These are phyloP conservation scores for Puccinia triticina DNA, from an alignment of 1,284 basidiomycete species.

Conservation along the genomic window DNA sequence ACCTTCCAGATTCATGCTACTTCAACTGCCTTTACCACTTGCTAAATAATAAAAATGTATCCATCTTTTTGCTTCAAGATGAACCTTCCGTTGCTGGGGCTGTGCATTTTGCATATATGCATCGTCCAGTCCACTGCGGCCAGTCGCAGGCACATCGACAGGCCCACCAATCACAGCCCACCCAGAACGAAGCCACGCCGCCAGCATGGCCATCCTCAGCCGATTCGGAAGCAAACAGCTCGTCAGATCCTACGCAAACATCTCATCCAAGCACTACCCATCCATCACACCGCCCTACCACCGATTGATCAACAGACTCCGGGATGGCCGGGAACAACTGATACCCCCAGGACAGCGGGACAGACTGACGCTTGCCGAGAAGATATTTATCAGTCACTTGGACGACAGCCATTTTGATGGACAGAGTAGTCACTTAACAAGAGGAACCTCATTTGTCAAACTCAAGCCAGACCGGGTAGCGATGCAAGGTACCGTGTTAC, in stretches of 20 bases:
- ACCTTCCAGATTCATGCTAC: too few relatives aligned
- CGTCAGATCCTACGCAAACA: conserved; percentile 26
- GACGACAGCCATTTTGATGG: conserved; percentile 57
- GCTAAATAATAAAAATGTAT: too few relatives aligned
- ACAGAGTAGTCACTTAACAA: conserved; percentile 67
- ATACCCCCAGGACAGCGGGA: conserved; percentile 67
- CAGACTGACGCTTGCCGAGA: conserved; percentile 86
- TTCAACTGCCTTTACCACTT: too few relatives aligned
- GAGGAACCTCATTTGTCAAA: conserved; percentile 85
- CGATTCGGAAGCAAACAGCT: conserved; percentile 1
- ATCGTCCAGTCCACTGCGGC: background rate
- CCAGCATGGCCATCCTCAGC: conserved; percentile 13
- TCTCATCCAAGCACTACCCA: conserved; percentile 35
- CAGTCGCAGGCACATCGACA: background rate
- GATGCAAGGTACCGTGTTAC: conserved; percentile 86
- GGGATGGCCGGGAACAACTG: conserved; percentile 69
- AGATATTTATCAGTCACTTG: conserved; percentile 95
- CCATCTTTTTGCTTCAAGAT: too few relatives aligned
- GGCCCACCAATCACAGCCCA: background rate
- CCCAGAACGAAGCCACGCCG: background rate
- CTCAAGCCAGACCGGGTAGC: conserved; percentile 90
- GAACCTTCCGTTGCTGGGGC: too few relatives aligned
- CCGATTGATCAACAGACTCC: conserved; percentile 74
- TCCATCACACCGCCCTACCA: conserved; percentile 73
- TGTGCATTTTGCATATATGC: background rate